Conservation (phyloP, 305 asterid genomes). For the Plantago lanceolata region DNA sequence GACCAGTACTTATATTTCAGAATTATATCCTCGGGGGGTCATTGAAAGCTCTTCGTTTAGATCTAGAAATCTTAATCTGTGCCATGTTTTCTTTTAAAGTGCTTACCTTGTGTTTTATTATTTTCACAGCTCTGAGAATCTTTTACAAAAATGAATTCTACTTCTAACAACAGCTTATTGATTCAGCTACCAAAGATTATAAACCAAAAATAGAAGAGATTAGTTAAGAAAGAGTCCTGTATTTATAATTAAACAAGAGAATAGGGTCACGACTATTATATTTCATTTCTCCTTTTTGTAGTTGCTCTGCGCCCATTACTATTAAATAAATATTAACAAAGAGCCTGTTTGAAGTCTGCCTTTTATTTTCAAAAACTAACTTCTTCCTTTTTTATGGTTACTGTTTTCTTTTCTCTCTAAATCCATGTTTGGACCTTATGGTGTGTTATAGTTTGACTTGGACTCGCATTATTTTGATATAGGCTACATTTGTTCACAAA, state of each 20-base stretch:
- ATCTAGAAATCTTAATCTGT: neutral
- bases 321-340: neutral
- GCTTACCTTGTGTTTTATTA: conserved; percentile 12
- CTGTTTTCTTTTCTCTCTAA: neutral
- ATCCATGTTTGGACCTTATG: conserved; percentile 17
- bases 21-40: neutral
- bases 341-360: conserved; percentile 6
- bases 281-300: neutral
- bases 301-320: neutral
- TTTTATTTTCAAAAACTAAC: neutral
- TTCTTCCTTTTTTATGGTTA: neutral
- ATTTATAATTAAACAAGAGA: conserved; percentile 5
- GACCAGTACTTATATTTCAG: neutral
- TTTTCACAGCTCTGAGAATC: conserved; percentile 15
- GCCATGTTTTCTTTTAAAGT: conserved; percentile 4
- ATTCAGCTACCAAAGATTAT: no score
- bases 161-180: no score
- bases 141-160: neutral
- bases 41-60: neutral
- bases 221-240: no score
- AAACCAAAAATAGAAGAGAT: no score
- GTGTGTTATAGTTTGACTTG: conserved; percentile 25
- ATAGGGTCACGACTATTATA: neutral
- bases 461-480: conserved; percentile 25
- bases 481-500: conserved; percentile 95